phyloP scores from a whole-genome alignment of 139 green algal species.

The Haematococcus lacustris region DNA sequence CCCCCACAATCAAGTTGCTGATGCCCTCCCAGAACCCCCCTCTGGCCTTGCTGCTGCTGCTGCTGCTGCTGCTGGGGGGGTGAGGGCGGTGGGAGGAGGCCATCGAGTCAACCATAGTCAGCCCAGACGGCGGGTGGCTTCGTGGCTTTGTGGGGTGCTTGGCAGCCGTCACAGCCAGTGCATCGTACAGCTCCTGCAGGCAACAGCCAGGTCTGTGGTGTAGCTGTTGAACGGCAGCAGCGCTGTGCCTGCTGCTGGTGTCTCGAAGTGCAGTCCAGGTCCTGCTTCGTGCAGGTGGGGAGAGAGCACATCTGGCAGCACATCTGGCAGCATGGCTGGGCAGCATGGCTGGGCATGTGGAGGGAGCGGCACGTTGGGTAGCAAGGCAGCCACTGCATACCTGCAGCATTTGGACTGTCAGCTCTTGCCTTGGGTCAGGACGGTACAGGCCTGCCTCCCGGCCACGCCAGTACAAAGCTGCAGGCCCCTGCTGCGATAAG shows the following conservation, averaged over 20 bases:
- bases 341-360: not conserved
- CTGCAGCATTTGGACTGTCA: slow-evolving; percentile 57
- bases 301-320: no score
- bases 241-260: not conserved
- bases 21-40: slow-evolving; percentile 10
- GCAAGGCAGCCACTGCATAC: no score
- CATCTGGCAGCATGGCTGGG: not conserved
- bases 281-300: not conserved
- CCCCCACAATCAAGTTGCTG: not conserved
- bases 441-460: slow-evolving; percentile 38
- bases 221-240: not conserved
- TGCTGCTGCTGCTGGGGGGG: not conserved
- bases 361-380: not conserved
- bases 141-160: not conserved
- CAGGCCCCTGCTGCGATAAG: no score
- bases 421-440: slow-evolving; percentile 65
- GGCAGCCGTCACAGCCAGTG: slow-evolving; percentile 14
- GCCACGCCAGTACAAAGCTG: slow-evolving; percentile 40
- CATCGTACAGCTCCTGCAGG: slow-evolving; percentile 48
- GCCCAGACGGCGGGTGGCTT: slow-evolving; percentile 10
- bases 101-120: slow-evolving; percentile 45
- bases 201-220: not conserved
- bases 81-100: not conserved
- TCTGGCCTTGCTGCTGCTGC: not conserved
- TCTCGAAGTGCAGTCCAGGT: no score